These are phyloP conservation scores for Sordariomycetes sp. DNA, from an alignment of 2,329 filamentous ascomycete genomes.

Conservation along the genomic window DNA sequence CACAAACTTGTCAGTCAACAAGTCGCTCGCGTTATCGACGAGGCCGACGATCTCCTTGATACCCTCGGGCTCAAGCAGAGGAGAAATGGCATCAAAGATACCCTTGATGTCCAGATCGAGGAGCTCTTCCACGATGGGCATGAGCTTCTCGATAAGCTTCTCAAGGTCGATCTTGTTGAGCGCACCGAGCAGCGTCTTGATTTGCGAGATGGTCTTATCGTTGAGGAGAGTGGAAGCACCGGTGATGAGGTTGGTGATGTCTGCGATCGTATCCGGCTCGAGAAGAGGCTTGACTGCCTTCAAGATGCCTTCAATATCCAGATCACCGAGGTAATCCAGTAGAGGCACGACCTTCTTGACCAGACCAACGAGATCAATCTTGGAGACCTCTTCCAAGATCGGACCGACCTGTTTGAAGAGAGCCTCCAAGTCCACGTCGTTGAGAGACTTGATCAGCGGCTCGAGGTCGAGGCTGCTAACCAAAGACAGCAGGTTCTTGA, in stretches of 20 bases:
- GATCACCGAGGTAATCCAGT: constrained; percentile 13
- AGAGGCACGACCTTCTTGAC: constrained; percentile 17
- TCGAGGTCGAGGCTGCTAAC: constrained; percentile 19
- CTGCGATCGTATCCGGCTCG: constrained; percentile 20
- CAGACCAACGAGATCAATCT: constrained; percentile 19
- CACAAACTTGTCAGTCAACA: constrained; percentile 27
- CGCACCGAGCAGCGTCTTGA: constrained; percentile 13
- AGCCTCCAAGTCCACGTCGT: constrained; percentile 19
- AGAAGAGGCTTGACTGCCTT: constrained; percentile 24
- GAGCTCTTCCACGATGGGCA: constrained; percentile 22
- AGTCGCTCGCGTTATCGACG: constrained; percentile 24
- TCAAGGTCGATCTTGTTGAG: constrained; percentile 18
- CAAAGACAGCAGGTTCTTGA: constrained; percentile 15
- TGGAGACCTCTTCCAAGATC: constrained; percentile 16
- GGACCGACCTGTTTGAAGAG: constrained; percentile 17
- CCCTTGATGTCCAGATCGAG: constrained; percentile 19
- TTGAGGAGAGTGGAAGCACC: constrained; percentile 17
- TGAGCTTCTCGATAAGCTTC: constrained; percentile 19
- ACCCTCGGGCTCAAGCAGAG: constrained; percentile 21
- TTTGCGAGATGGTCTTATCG: constrained; percentile 11
- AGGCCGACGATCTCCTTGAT: constrained; percentile 24
- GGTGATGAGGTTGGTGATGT: constrained; percentile 18
- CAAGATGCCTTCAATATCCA: constrained; percentile 24
- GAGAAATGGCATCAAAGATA: constrained; percentile 20
- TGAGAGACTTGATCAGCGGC: constrained; percentile 20